Evolutionary conservation across 257 asterid genomes (phyloP), one percentile per base, ranked within the genome.

Genomic region (Marsdenia floribunda): DNA sequence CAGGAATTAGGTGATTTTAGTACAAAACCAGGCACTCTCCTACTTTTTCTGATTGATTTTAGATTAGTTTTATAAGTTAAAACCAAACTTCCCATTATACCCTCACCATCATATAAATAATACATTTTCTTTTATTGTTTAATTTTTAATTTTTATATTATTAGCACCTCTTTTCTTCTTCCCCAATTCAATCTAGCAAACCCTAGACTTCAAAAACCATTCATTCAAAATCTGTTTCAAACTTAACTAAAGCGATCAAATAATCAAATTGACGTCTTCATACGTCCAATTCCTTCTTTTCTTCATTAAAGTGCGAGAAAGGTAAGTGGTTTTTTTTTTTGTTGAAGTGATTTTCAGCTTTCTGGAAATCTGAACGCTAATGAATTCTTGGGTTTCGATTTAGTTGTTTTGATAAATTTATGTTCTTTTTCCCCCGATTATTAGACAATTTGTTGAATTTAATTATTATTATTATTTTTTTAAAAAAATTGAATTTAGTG

Each of bases 201-300:
- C 89, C 93, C 92, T 86, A 88, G 83, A 73, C 74, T 9, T 6
- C 46, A 79, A 75, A 29, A 84, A 80, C 63, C 77, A 67, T 79
- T 78, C 76, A 85, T 77, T 82, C 37, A 5, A 40, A 68, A 50
- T 68, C n/a, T 77, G 57, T 79, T 84, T 60, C 77, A 38, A 61
- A 47, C 47, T 78, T 64, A 70, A 74, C 73, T 70, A 71, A 70
- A 75, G 68, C 47, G 80, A 83, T 84, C 85, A 38, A 75, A 76
- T 33, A 58, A 65, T 77, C 76, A 81, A 59, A 77, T 81, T 73
- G 69, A 35, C 65, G 49, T 74, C 73, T 80, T 29, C 70, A 58
- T 44, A 29, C 77, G 74, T 77, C 61, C 63, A 74, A 59, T 58
- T 81, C n/a, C 78, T 71, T 61, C 81, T 58, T 37, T 57, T 75